These are phyloP conservation scores for Ceratobasidium sp. DNA, from an alignment of 1,284 basidiomycete genomes.

Conservation along the genomic window DNA sequence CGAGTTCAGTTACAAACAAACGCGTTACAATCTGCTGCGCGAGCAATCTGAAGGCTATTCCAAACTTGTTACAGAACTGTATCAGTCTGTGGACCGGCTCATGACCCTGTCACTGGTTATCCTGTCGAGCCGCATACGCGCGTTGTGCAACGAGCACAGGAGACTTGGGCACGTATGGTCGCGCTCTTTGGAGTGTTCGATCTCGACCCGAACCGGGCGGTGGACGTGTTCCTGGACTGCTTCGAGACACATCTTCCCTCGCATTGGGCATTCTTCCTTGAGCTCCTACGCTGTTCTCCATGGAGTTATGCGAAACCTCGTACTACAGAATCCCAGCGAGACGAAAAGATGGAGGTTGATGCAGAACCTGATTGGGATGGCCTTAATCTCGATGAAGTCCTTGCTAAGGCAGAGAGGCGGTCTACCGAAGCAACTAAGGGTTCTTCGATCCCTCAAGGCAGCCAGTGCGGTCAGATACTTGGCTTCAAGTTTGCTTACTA, in stretches of 20 bases:
- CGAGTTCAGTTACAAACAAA: slow-evolving; percentile 86
- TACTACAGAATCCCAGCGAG: too few relatives aligned
- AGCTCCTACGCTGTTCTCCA: slow-evolving; percentile 82
- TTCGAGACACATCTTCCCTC: slow-evolving; percentile 81
- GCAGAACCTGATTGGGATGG: slow-evolving; percentile 49
- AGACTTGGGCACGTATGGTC: slow-evolving; percentile 86
- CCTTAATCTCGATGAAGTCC: slow-evolving; percentile 69
- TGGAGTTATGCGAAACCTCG: slow-evolving; percentile 60
- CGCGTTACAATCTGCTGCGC: slow-evolving; percentile 96
- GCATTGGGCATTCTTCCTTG: slow-evolving; percentile 92
- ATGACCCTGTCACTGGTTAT: slow-evolving; percentile 51
- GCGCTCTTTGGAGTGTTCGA: slow-evolving; percentile 95
- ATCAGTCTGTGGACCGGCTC: slow-evolving; percentile 69
- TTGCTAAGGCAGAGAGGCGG: slow-evolving; percentile 59
- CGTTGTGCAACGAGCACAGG: slow-evolving; percentile 69
- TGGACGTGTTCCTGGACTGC: slow-evolving; percentile 94
- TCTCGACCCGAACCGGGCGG: slow-evolving; percentile 90
- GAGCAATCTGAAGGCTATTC: slow-evolving; percentile 98
- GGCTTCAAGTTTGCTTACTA: slow-evolving; percentile 96
- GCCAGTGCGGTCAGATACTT: slow-evolving; percentile 74
- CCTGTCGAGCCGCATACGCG: slow-evolving; percentile 65
- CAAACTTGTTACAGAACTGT: slow-evolving; percentile 85
- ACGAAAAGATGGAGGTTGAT: slow-evolving; percentile 58
- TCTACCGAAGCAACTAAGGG: neutral
- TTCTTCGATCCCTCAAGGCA: slow-evolving; percentile 33